Percentiles rank a stretch among this genome's conserved stretches.
phyloP scores from a whole-genome alignment of 1,284 basidiomycete genomes.

The Austropuccinia psidii region DNA sequence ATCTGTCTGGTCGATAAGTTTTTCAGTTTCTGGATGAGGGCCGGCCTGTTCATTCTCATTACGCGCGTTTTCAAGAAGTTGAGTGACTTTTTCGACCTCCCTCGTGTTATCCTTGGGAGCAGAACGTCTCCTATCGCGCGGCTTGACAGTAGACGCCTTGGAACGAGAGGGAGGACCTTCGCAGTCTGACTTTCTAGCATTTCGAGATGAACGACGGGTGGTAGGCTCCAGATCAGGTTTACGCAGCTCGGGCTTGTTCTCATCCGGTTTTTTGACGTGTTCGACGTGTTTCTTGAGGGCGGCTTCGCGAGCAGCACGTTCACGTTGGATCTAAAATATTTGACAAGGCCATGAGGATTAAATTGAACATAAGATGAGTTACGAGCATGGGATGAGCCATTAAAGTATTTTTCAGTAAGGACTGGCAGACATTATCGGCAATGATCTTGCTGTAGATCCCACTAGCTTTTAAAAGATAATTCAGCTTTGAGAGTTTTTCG shows the following conservation, averaged over 20 bases:
- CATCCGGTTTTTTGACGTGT: background rate
- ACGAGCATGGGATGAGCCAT: background rate
- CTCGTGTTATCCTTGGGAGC: background rate
- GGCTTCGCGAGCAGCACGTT: constrained; percentile 16
- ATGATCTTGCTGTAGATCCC: constrained; percentile 36
- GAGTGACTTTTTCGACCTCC: background rate
- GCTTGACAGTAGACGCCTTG: background rate
- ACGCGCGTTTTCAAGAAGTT: constrained; percentile 1
- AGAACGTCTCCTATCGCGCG: background rate
- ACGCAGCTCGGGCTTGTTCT: background rate
- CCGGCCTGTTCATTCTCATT: background rate
- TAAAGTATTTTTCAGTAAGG: background rate
- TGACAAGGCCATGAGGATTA: background rate
- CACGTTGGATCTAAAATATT: constrained; percentile 23
- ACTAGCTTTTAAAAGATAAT: constrained; percentile 33
- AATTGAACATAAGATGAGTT: background rate
- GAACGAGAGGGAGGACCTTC: background rate
- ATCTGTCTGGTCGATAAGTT: no score
- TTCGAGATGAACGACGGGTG: constrained; percentile 6
- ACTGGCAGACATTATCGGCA: constrained; percentile 30
- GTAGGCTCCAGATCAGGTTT: background rate
- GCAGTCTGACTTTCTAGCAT: background rate
- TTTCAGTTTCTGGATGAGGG: background rate
- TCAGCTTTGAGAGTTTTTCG: constrained; percentile 28
- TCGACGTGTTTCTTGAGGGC: constrained; percentile 19